Conservation (phyloP, 345 rosid genomes). For the Anastatica hierochuntica region DNA sequence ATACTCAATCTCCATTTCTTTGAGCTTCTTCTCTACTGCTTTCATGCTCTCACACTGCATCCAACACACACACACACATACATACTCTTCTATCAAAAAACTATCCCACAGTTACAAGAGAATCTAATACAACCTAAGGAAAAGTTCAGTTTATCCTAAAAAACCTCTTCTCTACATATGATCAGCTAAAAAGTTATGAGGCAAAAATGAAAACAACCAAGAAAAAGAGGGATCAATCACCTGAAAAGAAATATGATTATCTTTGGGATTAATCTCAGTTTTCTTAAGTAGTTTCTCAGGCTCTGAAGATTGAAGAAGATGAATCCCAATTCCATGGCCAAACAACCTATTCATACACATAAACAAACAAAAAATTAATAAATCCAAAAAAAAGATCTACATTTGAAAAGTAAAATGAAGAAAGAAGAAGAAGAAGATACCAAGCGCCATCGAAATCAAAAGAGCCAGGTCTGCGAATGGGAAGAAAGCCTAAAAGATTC, state of each 20-base stretch:
- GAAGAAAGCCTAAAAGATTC: conserved; percentile 58
- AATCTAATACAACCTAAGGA: too few species aligned
- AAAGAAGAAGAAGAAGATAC: conserved; percentile 13
- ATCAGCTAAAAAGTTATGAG: too few species aligned
- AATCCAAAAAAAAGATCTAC: not conserved
- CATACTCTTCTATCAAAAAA: too few species aligned
- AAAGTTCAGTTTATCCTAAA: too few species aligned
- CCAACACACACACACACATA: not conserved
- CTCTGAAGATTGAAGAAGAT: conserved; percentile 46
- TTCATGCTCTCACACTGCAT: conserved; percentile 62
- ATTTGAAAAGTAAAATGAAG: not conserved
- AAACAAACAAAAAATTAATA: not conserved
- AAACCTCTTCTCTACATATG: too few species aligned
- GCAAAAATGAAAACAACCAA: too few species aligned
- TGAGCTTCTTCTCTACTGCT: conserved; percentile 52
- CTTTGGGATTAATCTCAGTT: conserved; percentile 45
- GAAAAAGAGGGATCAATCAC: too few species aligned
- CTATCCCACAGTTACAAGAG: too few species aligned
- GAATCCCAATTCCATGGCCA: conserved; percentile 62
- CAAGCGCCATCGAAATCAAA: conserved; percentile 73
- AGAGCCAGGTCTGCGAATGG: conserved; percentile 56
- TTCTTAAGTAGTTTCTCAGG: conserved; percentile 45
- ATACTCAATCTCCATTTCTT: conserved; percentile 48
- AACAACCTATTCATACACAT: conserved; percentile 36
- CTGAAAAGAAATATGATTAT: conserved; percentile 75